These are phyloP conservation scores for Boletellus emodensis DNA, from an alignment of 768 basidiomycete species.

Conservation along the genomic window DNA sequence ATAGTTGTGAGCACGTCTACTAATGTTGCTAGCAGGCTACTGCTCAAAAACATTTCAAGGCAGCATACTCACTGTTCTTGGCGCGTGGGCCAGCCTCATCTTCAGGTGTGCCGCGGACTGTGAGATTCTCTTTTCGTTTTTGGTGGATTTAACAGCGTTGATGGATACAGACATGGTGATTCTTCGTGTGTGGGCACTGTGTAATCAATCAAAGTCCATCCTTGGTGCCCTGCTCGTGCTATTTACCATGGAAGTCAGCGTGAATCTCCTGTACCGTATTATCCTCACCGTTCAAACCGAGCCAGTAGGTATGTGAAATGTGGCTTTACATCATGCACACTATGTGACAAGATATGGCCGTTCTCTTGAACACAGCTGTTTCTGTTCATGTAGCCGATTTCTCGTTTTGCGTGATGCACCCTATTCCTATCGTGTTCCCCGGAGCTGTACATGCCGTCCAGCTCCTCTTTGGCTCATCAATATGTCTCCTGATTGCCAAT, in stretches of 20 bases:
- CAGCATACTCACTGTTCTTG: background rate
- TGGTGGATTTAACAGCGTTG: background rate
- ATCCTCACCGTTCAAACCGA: background rate
- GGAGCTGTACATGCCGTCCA: background rate
- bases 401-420: background rate
- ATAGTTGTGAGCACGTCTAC: background rate
- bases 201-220: background rate
- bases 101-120: background rate
- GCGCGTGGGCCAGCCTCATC: background rate
- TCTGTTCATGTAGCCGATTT: background rate
- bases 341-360: background rate
- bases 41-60: background rate
- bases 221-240: background rate
- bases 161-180: background rate
- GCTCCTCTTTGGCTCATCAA: background rate
- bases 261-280: background rate
- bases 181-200: background rate
- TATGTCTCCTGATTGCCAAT: background rate
- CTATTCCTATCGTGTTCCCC: background rate
- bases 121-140: background rate
- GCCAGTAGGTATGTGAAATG: background rate
- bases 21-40: background rate
- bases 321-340: background rate
- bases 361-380: background rate
- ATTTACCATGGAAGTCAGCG: background rate